phyloP scores from a whole-genome alignment of 257 asterid genomes.

The Scutellaria minor region DNA sequence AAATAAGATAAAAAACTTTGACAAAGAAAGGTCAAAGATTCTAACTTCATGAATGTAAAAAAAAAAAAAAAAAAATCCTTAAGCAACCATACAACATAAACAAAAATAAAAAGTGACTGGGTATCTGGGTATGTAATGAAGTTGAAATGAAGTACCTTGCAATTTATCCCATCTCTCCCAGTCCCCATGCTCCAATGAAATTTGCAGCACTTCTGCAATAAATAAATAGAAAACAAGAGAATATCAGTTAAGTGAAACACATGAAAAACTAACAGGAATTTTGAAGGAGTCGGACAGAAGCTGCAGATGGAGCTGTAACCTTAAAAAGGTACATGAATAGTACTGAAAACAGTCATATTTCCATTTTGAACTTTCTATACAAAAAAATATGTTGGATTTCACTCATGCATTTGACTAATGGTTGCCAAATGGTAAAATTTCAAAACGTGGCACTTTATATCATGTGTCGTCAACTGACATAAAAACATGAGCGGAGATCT shows the following conservation, averaged over 20 bases:
- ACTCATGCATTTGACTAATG: constrained; percentile 10
- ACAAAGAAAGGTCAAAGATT: constrained; percentile 17
- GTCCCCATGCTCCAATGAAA: constrained; percentile 58
- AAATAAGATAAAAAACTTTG: background rate
- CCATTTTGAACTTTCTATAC: background rate
- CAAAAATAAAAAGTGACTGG: constrained; percentile 1
- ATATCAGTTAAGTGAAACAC: constrained; percentile 5
- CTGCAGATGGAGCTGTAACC: constrained; percentile 5
- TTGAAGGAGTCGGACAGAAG: constrained; percentile 24
- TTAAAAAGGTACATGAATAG: background rate
- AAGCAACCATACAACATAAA: constrained; percentile 9
- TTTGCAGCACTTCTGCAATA: constrained; percentile 77
- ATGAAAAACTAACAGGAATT: constrained; percentile 2
- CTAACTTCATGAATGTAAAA: constrained; percentile 6
- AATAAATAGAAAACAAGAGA: constrained; percentile 30
- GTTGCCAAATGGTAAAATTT: constrained; percentile 13
- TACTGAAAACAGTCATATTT: constrained; percentile 3
- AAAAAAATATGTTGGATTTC: constrained; percentile 5
- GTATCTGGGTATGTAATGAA: constrained; percentile 13
- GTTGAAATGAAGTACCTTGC: constrained; percentile 58
- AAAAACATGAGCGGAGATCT: constrained; percentile 16
- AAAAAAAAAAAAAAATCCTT: background rate
- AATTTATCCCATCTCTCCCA: constrained; percentile 63
- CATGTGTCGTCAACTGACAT: constrained; percentile 28
- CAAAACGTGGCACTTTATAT: constrained; percentile 4